Conservation (phyloP, 345 rosid genomes). For the Geranium rotundifolium region DNA sequence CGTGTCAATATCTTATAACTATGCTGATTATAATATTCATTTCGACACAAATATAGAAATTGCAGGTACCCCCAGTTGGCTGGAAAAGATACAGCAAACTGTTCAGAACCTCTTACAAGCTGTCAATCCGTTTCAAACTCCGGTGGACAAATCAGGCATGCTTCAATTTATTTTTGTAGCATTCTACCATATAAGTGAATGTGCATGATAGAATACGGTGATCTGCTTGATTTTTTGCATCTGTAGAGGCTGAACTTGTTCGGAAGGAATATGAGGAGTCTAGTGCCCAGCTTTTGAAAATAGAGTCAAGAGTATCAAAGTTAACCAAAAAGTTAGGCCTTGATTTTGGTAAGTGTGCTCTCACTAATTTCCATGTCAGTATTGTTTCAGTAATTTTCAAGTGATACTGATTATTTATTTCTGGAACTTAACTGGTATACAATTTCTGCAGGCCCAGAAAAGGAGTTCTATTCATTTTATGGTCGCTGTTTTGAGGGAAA, state of each 20-base stretch:
- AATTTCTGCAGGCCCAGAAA: constrained; percentile 56
- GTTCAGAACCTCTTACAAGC: constrained; percentile 49
- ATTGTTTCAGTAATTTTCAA: neutral
- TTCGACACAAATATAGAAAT: neutral
- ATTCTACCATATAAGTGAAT: neutral
- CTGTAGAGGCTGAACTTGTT: constrained; percentile 58
- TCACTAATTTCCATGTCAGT: neutral
- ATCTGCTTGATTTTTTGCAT: constrained; percentile 19
- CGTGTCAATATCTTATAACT: neutral
- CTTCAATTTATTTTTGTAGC: neutral
- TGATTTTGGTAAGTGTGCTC: constrained; percentile 58
- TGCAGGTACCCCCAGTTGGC: constrained; percentile 51
- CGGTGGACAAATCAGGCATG: constrained; percentile 66
- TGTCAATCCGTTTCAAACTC: constrained; percentile 67
- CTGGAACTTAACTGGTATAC: neutral
- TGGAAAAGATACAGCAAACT: constrained; percentile 71
- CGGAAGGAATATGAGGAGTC: constrained; percentile 81
- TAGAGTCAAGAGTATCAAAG: constrained; percentile 76
- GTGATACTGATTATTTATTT: too few species aligned
- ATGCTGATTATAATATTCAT: neutral
- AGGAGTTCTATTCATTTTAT: constrained; percentile 82
- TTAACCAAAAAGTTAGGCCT: constrained; percentile 66
- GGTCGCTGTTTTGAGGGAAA: constrained; percentile 79
- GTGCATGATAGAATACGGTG: neutral
- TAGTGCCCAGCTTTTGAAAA: constrained; percentile 59